Percentiles rank a stretch among this genome's conserved stretches.
These are phyloP conservation scores for Dendrobium nobile DNA, from an alignment of 106 monocot genomes.

Conservation along the genomic window DNA sequence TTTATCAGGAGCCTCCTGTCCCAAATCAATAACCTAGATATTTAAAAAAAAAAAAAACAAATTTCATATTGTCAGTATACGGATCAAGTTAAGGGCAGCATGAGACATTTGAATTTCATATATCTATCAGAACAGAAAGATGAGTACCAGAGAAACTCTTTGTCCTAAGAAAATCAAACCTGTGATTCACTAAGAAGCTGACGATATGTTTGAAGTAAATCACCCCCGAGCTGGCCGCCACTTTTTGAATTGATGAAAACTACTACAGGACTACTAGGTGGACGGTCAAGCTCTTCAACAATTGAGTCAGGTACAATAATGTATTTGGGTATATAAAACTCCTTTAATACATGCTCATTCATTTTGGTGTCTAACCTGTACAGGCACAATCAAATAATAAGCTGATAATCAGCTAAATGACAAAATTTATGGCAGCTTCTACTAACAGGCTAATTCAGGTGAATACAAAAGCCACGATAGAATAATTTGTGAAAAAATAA, in stretches of 20 bases:
- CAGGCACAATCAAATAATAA: not conserved
- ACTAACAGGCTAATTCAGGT: not conserved
- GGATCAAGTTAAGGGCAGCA: not conserved
- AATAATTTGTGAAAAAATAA: not conserved
- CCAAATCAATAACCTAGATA: conserved; percentile 80
- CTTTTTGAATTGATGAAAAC: conserved; percentile 81
- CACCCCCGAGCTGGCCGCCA: conserved; percentile 87
- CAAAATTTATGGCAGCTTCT: not conserved
- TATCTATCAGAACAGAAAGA: not conserved
- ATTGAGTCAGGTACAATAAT: conserved; percentile 32
- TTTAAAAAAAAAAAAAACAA: not conserved
- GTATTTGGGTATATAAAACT: conserved; percentile 72
- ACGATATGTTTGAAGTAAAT: conserved; percentile 65
- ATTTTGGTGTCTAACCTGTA: conserved; percentile 14
- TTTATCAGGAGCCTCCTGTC: conserved; percentile 84
- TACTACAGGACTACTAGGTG: conserved; percentile 60
- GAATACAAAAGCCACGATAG: not conserved
- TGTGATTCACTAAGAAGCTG: conserved; percentile 57
- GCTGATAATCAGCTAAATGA: no score
- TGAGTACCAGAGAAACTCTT: not conserved
- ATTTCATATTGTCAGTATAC: not conserved
- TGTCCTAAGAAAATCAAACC: conserved; percentile 25
- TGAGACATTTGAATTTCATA: not conserved
- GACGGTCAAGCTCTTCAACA: conserved; percentile 1
- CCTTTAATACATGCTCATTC: conserved; percentile 19